These are phyloP conservation scores for Globomyces pollinis-pini DNA, from an alignment of 192 early-diverging fungal species.

Conservation along the genomic window DNA sequence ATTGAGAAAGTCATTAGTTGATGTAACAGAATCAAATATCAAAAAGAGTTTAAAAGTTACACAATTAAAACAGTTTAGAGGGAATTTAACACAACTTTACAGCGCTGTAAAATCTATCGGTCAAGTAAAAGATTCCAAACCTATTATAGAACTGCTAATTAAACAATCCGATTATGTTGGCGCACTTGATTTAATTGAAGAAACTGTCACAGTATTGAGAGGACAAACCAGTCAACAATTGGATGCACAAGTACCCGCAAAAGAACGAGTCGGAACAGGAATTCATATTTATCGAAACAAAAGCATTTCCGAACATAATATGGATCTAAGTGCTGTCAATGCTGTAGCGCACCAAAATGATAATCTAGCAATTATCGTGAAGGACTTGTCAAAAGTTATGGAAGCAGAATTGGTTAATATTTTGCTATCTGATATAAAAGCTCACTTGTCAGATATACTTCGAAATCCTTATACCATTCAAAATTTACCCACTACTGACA, in stretches of 20 bases:
- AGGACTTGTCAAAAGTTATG: too few relatives aligned
- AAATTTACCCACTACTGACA: too few relatives aligned
- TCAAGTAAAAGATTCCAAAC: conserved; percentile 69
- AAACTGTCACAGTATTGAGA: conserved; percentile 53
- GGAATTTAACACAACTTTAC: conserved; percentile 64
- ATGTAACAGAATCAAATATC: conserved; percentile 56
- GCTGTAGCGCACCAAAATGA: conserved; percentile 46
- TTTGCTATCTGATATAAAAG: too few relatives aligned
- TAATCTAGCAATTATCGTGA: too few relatives aligned
- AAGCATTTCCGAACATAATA: conserved; percentile 16
- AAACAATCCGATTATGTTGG: conserved; percentile 77
- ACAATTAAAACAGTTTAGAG: conserved; percentile 62
- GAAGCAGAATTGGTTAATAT: too few relatives aligned
- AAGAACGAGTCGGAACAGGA: conserved; percentile 12
- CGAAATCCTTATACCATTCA: too few relatives aligned
- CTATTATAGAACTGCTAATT: conserved; percentile 75
- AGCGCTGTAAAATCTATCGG: conserved; percentile 63
- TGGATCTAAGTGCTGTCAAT: conserved; percentile 56
- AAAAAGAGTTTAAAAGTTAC: conserved; percentile 79
- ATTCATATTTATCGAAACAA: conserved; percentile 17
- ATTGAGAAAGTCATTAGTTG: conserved; percentile 62
- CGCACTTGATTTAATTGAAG: conserved; percentile 83
- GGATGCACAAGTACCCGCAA: background rate
- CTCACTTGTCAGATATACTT: too few relatives aligned
- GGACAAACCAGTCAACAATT: conserved; percentile 36